phyloP scores from a whole-genome alignment of 805 yeast species.

The Wickerhamiella hasegawae region DNA sequence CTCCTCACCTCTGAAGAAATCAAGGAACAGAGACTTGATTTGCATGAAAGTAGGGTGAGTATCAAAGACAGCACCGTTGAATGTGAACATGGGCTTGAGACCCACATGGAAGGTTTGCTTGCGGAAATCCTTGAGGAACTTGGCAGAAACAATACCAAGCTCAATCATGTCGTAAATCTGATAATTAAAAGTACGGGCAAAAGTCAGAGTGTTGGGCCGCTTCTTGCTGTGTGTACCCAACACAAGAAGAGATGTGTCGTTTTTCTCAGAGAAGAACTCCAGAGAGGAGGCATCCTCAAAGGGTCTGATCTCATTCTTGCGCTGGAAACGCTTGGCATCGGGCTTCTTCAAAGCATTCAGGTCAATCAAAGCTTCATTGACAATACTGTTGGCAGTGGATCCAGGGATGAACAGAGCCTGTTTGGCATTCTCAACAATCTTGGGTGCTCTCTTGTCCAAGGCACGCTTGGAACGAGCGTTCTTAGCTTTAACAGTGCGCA shows the following conservation, averaged over 20 bases:
- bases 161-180: conserved; percentile 91
- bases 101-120: conserved; percentile 73
- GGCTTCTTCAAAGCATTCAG: conserved; percentile 85
- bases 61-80: conserved; percentile 86
- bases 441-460: conserved; percentile 72
- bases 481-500: conserved; percentile 59
- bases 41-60: conserved; percentile 75
- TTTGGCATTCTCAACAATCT: conserved; percentile 77
- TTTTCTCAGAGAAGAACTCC: conserved; percentile 90
- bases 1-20: conserved; percentile 77
- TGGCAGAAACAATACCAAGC: conserved; percentile 44
- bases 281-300: conserved; percentile 76
- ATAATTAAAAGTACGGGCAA: conserved; percentile 77
- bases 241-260: conserved; percentile 75
- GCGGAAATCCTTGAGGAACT: conserved; percentile 65
- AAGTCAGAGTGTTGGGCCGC: conserved; percentile 81
- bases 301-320: conserved; percentile 80
- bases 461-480: conserved; percentile 95
- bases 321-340: conserved; percentile 65
- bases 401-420: conserved; percentile 88
- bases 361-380: conserved; percentile 84
- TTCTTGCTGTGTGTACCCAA: conserved; percentile 71
- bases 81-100: conserved; percentile 82
- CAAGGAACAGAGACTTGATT: conserved; percentile 74
- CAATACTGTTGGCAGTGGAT: conserved; percentile 52